Evolutionary conservation across 345 rosid genomes (phyloP).

Genomic region (Eucalyptus marginata): DNA sequence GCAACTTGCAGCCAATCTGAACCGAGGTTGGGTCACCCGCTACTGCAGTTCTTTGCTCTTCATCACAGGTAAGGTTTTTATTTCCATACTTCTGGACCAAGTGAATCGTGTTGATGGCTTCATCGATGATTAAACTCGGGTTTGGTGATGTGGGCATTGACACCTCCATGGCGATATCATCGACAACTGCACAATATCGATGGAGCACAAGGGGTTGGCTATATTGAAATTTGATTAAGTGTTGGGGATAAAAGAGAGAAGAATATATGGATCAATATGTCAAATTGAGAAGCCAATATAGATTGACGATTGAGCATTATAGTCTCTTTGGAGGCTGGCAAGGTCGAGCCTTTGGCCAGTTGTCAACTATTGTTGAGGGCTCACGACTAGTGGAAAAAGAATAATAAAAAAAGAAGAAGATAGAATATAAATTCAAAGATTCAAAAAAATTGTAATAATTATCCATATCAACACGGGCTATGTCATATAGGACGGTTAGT

Average conservation of each 20-base stretch:
- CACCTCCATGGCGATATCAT: not conserved
- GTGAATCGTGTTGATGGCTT: too few relatives aligned
- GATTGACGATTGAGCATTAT: not conserved
- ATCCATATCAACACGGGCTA: fast-evolving
- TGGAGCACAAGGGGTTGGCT: not conserved
- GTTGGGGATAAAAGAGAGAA: not conserved
- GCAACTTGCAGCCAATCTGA: fast-evolving
- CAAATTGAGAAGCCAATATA: not conserved
- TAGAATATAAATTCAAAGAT: too few relatives aligned
- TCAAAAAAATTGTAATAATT: too few relatives aligned
- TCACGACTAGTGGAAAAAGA: fast-evolving
- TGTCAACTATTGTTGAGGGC: too few relatives aligned
- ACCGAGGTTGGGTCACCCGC: fast-evolving
- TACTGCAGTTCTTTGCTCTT: too few relatives aligned
- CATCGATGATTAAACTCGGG: too few relatives aligned
- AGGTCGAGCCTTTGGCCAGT: too few relatives aligned
- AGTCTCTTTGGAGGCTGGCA: not conserved
- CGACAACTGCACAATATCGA: not conserved
- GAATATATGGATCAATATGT: not conserved
- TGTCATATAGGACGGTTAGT: fast-evolving
- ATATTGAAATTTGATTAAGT: not conserved
- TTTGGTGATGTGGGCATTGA: not conserved
- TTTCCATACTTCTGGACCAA: too few relatives aligned
- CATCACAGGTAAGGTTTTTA: too few relatives aligned
- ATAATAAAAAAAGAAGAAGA: too few relatives aligned